These are phyloP conservation scores for Aspergillus uvarum DNA, from an alignment of 2,329 filamentous ascomycete species.

Conservation along the genomic window DNA sequence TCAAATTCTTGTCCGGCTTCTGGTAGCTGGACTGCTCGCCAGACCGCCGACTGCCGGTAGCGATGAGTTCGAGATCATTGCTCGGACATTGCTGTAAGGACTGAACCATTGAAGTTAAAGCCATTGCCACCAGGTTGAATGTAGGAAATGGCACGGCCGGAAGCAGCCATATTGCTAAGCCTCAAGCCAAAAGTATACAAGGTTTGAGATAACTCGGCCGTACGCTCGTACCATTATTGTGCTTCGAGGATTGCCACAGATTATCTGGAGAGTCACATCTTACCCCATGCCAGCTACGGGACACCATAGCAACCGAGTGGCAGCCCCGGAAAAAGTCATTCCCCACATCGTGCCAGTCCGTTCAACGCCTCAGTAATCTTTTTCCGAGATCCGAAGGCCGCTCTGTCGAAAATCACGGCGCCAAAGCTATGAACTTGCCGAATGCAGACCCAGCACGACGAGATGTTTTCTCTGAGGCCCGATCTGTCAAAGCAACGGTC, in stretches of 20 bases:
- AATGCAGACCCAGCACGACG: neutral
- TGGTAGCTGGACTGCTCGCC: neutral
- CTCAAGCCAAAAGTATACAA: neutral
- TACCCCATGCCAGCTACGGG: neutral
- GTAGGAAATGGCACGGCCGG: too few relatives aligned
- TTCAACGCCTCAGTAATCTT: neutral
- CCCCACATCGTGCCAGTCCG: neutral
- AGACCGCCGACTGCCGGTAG: neutral
- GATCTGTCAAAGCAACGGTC: neutral
- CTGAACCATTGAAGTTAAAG: neutral
- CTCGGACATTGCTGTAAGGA: neutral
- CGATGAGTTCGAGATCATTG: neutral
- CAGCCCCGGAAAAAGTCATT: neutral
- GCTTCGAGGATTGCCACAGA: too few relatives aligned
- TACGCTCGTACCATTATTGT: neutral
- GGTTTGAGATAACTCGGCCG: neutral
- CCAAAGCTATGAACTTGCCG: neutral
- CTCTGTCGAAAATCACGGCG: too few relatives aligned
- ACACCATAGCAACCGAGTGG: neutral
- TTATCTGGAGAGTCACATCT: too few relatives aligned
- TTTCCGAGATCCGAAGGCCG: neutral
- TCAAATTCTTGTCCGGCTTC: neutral
- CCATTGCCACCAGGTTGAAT: neutral
- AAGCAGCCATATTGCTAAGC: too few relatives aligned
- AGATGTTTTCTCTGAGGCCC: neutral